Percentiles rank a stretch among this genome's conserved stretches.
These are phyloP conservation scores for Ambrosia artemisiifolia DNA, from an alignment of 129 eudicot genomes.

Conservation along the genomic window DNA sequence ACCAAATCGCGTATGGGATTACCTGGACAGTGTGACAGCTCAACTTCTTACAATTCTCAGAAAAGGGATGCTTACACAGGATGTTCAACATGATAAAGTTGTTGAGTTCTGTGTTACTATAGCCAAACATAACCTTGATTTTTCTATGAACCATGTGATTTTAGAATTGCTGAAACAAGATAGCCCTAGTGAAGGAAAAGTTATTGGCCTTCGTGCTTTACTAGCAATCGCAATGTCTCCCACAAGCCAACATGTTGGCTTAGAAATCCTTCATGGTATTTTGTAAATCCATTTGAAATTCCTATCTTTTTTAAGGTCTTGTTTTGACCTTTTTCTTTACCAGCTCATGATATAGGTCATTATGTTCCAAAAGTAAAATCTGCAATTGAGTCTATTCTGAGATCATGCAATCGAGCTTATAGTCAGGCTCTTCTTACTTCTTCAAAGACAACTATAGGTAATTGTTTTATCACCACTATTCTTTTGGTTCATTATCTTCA, in stretches of 20 bases:
- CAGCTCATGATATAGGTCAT: slow-evolving; percentile 98
- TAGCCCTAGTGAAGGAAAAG: slow-evolving; percentile 96
- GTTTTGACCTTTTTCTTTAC: slow-evolving; percentile 13
- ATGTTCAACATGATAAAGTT: slow-evolving; percentile 95
- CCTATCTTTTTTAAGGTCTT: background rate
- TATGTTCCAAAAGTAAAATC: slow-evolving; percentile 96
- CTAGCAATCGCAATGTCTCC: slow-evolving; percentile 96
- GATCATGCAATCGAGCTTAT: slow-evolving; percentile 85
- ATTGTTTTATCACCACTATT: slow-evolving; percentile 6
- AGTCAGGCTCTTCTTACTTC: slow-evolving; percentile 97
- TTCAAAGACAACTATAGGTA: slow-evolving; percentile 91
- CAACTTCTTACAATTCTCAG: slow-evolving; percentile 76
- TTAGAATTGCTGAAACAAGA: slow-evolving; percentile 93
- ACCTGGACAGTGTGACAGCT: slow-evolving; percentile 97
- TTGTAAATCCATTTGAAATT: slow-evolving; percentile 15
- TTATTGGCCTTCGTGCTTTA: slow-evolving; percentile 97
- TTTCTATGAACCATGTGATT: slow-evolving; percentile 92
- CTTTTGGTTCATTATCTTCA: background rate
- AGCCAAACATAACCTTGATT: slow-evolving; percentile 95
- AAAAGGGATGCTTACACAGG: slow-evolving; percentile 98
- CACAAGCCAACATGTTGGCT: slow-evolving; percentile 84
- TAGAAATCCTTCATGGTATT: slow-evolving; percentile 94
- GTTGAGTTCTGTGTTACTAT: slow-evolving; percentile 97
- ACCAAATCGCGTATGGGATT: slow-evolving; percentile 96
- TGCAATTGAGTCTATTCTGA: slow-evolving; percentile 87